A percentile compares a stretch with the other conserved stretches of the same genome.
These are phyloP conservation scores for Rhazya stricta DNA, from an alignment of 257 asterid species.

Conservation along the genomic window DNA sequence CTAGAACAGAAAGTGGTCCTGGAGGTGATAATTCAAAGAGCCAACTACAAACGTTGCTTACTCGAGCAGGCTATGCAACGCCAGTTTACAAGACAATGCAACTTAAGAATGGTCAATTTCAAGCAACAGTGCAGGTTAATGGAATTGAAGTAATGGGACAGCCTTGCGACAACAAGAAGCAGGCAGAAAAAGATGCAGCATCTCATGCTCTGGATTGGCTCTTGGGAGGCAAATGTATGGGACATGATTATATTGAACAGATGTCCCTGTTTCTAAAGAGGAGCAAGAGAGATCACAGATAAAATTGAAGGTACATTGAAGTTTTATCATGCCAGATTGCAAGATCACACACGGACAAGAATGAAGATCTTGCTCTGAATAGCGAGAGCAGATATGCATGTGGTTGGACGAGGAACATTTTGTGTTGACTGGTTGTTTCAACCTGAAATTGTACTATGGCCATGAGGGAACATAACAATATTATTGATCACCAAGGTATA, in stretches of 20 bases:
- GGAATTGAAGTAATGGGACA: constrained; percentile 69
- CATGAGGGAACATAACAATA: background rate
- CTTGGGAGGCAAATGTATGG: constrained; percentile 45
- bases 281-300: constrained; percentile 69
- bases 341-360: constrained; percentile 13
- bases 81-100: constrained; percentile 71
- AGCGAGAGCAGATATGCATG: background rate
- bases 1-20: constrained; percentile 61
- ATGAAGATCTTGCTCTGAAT: background rate
- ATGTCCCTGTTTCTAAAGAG: constrained; percentile 68
- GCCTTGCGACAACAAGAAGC: constrained; percentile 83
- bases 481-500: background rate
- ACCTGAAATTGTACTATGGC: background rate
- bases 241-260: constrained; percentile 45
- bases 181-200: constrained; percentile 91
- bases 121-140: constrained; percentile 58
- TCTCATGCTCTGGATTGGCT: constrained; percentile 88
- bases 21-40: constrained; percentile 94
- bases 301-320: constrained; percentile 15
- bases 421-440: background rate
- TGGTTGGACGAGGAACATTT: background rate
- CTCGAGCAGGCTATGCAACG: constrained; percentile 74
- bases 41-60: constrained; percentile 76
- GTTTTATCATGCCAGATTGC: background rate
- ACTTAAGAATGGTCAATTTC: constrained; percentile 56